A percentile compares a stretch with the other conserved stretches of the same genome.
Evolutionary conservation across 2,329 filamentous ascomycete genomes (phyloP).

Genomic region (Aspergillus sp.): DNA sequence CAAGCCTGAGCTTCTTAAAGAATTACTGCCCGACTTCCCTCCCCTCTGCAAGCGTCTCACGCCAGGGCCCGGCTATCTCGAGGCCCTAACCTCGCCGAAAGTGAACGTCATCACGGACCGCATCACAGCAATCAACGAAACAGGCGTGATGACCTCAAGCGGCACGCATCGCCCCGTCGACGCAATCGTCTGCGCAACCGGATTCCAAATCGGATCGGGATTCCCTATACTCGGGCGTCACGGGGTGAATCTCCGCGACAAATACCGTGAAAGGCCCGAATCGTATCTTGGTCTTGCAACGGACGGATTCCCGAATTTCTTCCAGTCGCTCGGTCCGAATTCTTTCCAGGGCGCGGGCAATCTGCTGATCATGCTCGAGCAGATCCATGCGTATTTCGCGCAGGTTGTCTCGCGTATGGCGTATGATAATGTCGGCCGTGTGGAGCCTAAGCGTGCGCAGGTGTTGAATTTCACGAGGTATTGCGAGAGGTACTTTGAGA

Average conservation of each 20-base stretch:
- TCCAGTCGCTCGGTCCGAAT: conserved; percentile 5
- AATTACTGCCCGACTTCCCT: neutral
- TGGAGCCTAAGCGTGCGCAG: neutral
- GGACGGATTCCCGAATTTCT: conserved; percentile 4
- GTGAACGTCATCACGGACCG: neutral
- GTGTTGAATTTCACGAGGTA: neutral
- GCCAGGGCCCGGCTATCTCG: conserved; percentile 1
- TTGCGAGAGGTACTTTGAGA: conserved; percentile 1
- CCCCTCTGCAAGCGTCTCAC: conserved; percentile 4
- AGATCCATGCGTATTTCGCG: conserved; percentile 1
- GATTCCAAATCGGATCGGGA: neutral
- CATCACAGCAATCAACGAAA: neutral
- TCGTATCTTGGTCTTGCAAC: neutral
- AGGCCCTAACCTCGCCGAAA: neutral
- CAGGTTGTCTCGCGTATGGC: neutral
- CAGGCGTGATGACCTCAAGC: neutral
- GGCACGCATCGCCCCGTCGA: neutral
- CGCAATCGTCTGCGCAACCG: conserved; percentile 1
- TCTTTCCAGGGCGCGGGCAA: conserved; percentile 5
- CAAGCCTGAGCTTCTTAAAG: neutral
- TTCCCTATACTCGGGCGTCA: conserved; percentile 3
- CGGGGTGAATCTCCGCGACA: neutral
- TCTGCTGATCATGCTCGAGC: conserved; percentile 6
- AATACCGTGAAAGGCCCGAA: neutral
- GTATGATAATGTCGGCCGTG: neutral